Evolutionary conservation across 1,284 basidiomycete genomes (phyloP).

Genomic region (Vanrija sp.): DNA sequence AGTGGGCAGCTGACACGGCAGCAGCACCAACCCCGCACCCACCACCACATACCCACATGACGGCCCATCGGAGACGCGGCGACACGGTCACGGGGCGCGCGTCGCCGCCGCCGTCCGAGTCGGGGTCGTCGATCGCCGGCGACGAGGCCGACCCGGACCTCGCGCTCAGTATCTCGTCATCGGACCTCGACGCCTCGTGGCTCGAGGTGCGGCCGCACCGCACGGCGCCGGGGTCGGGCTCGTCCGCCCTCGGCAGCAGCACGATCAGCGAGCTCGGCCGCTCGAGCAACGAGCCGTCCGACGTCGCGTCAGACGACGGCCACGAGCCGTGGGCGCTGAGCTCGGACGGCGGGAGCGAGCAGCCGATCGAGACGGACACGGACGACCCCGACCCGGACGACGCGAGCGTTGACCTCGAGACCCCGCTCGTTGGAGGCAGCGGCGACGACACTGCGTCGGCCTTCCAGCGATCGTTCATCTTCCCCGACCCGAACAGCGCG

Average conservation of each 20-base stretch:
- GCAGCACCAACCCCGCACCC: background rate
- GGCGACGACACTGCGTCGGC: background rate
- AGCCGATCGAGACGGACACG: background rate
- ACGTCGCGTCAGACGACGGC: constrained; percentile 1
- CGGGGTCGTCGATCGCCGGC: background rate
- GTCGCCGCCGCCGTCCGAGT: background rate
- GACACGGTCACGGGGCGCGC: background rate
- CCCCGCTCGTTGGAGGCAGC: background rate
- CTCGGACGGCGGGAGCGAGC: constrained; percentile 1
- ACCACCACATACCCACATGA: background rate
- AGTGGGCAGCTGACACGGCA: constrained; percentile 9
- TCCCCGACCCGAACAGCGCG: constrained; percentile 15
- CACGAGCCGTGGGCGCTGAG: constrained; percentile 4
- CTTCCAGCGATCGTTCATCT: constrained; percentile 17
- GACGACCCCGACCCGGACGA: background rate
- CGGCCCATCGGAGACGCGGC: background rate
- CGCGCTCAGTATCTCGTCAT: constrained; percentile 7
- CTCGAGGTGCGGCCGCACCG: constrained; percentile 1
- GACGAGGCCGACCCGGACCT: constrained; percentile 10
- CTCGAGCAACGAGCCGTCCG: background rate
- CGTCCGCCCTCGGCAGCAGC: constrained; percentile 9
- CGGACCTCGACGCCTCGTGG: constrained; percentile 14
- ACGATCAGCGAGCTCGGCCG: constrained; percentile 9
- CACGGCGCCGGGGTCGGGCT: background rate
- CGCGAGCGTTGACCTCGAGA: constrained; percentile 1